A percentile compares a stretch with the other conserved stretches of the same genome.
Evolutionary conservation across 495 filamentous ascomycete species (phyloP).

Genomic region (Neurospora sp.): DNA sequence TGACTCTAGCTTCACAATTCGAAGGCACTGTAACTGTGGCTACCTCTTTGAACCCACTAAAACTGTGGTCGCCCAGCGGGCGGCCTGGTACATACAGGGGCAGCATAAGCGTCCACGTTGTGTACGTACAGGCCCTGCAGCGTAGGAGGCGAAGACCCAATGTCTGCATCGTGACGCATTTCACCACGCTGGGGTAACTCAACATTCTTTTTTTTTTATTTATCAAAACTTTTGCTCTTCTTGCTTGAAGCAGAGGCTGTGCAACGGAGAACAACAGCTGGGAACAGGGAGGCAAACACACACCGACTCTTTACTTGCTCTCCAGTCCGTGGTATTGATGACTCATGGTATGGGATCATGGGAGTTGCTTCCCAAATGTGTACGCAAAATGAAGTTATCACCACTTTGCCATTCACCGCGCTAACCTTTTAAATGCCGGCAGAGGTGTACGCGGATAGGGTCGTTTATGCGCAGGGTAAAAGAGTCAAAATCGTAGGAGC

Average conservation of each 20-base stretch:
- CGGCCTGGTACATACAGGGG: background rate
- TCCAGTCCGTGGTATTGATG: conserved; percentile 2
- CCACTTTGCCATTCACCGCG: too few relatives aligned
- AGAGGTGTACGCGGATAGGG: background rate
- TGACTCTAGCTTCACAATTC: background rate
- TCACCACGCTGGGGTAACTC: background rate
- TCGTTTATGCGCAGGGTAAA: background rate
- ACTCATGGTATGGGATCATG: background rate
- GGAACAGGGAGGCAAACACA: conserved; percentile 1
- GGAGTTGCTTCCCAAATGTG: background rate
- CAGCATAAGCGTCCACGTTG: background rate
- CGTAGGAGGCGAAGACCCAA: background rate
- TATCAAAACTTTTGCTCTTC: background rate
- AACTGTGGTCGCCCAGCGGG: background rate
- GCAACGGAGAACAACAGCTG: background rate
- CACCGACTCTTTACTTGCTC: conserved; percentile 5
- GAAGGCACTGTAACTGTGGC: background rate
- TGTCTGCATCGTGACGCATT: background rate
- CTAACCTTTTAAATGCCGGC: too few relatives aligned
- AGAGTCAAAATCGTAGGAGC: background rate
- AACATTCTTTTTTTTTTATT: background rate
- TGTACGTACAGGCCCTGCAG: background rate
- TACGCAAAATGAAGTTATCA: too few relatives aligned
- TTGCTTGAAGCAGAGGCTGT: background rate
- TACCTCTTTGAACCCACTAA: background rate